These are phyloP conservation scores for Elongisporangium anandrum DNA, from an alignment of 352 stramenopile species.

Conservation along the genomic window DNA sequence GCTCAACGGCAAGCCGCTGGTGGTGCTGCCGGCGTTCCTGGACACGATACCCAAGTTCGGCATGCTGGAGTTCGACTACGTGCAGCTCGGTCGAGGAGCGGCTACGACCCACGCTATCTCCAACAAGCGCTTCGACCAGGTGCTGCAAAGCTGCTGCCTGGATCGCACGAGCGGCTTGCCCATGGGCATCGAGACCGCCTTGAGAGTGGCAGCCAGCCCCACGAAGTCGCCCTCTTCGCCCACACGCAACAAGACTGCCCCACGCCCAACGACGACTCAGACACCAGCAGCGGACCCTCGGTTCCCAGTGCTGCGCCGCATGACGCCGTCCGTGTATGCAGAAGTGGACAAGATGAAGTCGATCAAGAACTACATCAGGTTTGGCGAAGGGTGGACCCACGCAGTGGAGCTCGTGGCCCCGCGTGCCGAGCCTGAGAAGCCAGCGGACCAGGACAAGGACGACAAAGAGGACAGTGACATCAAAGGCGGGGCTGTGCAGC, in stretches of 20 bases:
- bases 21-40: slow-evolving; percentile 53
- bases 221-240: background rate
- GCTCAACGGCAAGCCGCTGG: slow-evolving; percentile 55
- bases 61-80: slow-evolving; percentile 74
- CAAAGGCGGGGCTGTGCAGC: background rate
- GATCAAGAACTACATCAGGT: slow-evolving; percentile 59
- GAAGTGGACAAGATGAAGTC: slow-evolving; percentile 65
- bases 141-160: slow-evolving; percentile 54
- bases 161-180: slow-evolving; percentile 43
- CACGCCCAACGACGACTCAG: background rate
- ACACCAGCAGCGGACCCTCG: background rate
- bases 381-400: slow-evolving; percentile 42
- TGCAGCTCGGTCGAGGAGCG: slow-evolving; percentile 38
- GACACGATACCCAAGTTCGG: slow-evolving; percentile 65
- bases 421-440: background rate
- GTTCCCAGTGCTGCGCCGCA: slow-evolving; percentile 36
- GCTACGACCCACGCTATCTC: slow-evolving; percentile 36
- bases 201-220: background rate
- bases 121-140: slow-evolving; percentile 59
- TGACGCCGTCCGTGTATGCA: slow-evolving; percentile 37
- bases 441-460: slow-evolving; percentile 11
- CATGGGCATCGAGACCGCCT: slow-evolving; percentile 5
- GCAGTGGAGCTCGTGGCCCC: slow-evolving; percentile 34
- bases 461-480: slow-evolving; percentile 15
- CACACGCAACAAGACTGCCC: background rate